phyloP scores from a whole-genome alignment of 2,329 filamentous ascomycete genomes.

The Monosporascus cannonballus region DNA sequence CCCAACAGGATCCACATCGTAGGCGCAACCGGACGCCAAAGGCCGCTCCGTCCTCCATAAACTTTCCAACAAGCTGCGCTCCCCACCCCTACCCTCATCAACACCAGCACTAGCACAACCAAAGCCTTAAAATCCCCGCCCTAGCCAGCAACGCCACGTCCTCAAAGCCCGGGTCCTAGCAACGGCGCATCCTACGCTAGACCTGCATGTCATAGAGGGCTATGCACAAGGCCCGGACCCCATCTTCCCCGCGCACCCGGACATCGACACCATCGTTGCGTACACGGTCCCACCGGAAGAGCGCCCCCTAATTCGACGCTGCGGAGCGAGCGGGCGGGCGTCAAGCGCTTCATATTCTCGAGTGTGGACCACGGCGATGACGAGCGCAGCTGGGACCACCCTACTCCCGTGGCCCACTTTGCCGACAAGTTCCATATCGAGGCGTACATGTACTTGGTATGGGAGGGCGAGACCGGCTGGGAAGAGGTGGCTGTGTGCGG shows the following conservation, averaged over 20 bases:
- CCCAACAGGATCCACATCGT: conserved; percentile 24
- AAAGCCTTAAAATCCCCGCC: conserved; percentile 22
- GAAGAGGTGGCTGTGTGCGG: not conserved
- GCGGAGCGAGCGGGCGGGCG: conserved; percentile 28
- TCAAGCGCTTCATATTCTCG: conserved; percentile 55
- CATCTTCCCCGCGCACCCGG: conserved; percentile 27
- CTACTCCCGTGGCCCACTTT: conserved; percentile 53
- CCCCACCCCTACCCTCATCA: conserved; percentile 18
- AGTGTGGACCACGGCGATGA: conserved; percentile 60
- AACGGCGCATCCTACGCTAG: conserved; percentile 13
- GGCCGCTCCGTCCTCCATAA: conserved; percentile 24
- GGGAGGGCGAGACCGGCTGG: conserved; percentile 20
- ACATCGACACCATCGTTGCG: conserved; percentile 27
- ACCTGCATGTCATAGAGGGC: conserved; percentile 28
- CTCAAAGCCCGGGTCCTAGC: conserved; percentile 25
- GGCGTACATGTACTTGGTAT: conserved; percentile 38
- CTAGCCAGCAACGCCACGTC: conserved; percentile 23
- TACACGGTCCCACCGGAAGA: conserved; percentile 28
- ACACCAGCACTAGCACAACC: conserved; percentile 14
- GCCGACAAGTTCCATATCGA: conserved; percentile 54
- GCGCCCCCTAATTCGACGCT: conserved; percentile 30
- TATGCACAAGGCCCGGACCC: conserved; percentile 24
- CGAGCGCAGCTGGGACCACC: conserved; percentile 37
- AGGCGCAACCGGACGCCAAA: conserved; percentile 32
- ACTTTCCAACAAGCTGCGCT: conserved; percentile 11